Percentiles rank a stretch among this genome's conserved stretches.
phyloP scores from a whole-genome alignment of 768 basidiomycete genomes.

The Phylloporus sp. region DNA sequence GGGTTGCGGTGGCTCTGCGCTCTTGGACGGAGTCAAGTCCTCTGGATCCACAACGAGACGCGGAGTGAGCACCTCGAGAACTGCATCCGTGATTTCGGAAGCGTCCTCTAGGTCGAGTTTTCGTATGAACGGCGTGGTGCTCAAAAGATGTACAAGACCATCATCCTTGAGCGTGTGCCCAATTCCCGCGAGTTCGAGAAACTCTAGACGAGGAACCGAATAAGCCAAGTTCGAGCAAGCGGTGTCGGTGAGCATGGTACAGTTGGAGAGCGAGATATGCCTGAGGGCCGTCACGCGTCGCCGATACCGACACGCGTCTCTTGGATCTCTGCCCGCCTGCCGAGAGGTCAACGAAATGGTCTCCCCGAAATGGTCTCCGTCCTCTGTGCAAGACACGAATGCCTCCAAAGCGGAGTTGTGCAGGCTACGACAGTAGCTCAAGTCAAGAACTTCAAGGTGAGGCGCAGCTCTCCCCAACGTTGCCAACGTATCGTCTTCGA shows the following conservation, averaged over 20 bases:
- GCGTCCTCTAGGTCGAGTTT: constrained; percentile 87
- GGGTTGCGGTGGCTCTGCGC: constrained; percentile 34
- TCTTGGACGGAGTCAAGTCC: constrained; percentile 6
- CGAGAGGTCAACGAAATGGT: constrained; percentile 53
- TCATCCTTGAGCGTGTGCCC: constrained; percentile 63
- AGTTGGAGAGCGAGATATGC: constrained; percentile 70
- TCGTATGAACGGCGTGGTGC: constrained; percentile 63
- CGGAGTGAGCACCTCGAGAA: constrained; percentile 65
- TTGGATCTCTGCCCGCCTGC: constrained; percentile 59
- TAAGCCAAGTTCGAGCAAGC: constrained; percentile 70
- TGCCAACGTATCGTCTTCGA: constrained; percentile 58
- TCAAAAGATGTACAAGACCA: constrained; percentile 68
- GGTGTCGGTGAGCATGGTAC: constrained; percentile 64
- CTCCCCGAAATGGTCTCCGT: constrained; percentile 24
- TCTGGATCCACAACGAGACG: constrained; percentile 4
- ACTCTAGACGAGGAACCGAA: constrained; percentile 65
- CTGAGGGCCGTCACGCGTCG: constrained; percentile 64
- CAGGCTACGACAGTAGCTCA: constrained; percentile 66
- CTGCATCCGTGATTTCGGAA: constrained; percentile 60
- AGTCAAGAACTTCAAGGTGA: constrained; percentile 70
- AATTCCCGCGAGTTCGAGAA: constrained; percentile 75
- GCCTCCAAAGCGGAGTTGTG: constrained; percentile 74
- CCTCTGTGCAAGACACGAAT: constrained; percentile 52
- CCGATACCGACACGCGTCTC: constrained; percentile 44
- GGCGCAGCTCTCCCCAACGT: constrained; percentile 65